These are phyloP conservation scores for Heracleum sosnowskyi DNA, from an alignment of 129 eudicot species.

Conservation along the genomic window DNA sequence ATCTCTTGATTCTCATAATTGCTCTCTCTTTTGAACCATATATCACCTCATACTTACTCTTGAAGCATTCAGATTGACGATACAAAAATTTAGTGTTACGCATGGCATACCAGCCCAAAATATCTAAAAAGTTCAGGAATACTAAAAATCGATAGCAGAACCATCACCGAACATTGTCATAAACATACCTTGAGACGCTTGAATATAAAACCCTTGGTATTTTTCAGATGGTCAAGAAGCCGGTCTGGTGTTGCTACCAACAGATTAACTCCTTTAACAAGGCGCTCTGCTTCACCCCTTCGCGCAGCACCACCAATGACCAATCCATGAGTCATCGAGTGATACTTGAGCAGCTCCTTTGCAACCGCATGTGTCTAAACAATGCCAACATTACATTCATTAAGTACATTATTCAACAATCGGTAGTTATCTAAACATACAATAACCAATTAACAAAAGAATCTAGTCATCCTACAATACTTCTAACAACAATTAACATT, in stretches of 20 bases:
- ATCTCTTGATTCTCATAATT: not conserved
- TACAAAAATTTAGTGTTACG: not conserved
- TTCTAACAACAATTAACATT: not conserved
- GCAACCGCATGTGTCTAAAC: slow-evolving; percentile 89
- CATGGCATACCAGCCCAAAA: not conserved
- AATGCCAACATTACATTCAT: not conserved
- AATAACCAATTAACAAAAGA: no score
- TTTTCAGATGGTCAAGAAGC: slow-evolving; percentile 87
- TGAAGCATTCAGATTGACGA: not conserved
- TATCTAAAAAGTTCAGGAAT: not conserved
- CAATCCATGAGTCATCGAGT: slow-evolving; percentile 72
- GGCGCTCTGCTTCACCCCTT: slow-evolving; percentile 74
- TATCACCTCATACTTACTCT: not conserved
- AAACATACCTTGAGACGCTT: slow-evolving; percentile 61
- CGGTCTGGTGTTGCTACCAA: slow-evolving; percentile 88
- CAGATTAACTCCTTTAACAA: slow-evolving; percentile 80
- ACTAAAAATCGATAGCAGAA: not conserved
- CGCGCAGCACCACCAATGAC: slow-evolving; percentile 77
- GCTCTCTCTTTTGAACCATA: not conserved
- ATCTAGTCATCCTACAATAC: not conserved
- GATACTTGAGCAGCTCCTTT: slow-evolving; percentile 72
- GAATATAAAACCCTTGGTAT: slow-evolving; percentile 79
- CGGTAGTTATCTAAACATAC: not conserved
- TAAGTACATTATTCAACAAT: not conserved
- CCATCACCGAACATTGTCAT: not conserved